These are phyloP conservation scores for Sequoia sempervirens DNA, from an alignment of 75 land plant genomes.

Conservation along the genomic window DNA sequence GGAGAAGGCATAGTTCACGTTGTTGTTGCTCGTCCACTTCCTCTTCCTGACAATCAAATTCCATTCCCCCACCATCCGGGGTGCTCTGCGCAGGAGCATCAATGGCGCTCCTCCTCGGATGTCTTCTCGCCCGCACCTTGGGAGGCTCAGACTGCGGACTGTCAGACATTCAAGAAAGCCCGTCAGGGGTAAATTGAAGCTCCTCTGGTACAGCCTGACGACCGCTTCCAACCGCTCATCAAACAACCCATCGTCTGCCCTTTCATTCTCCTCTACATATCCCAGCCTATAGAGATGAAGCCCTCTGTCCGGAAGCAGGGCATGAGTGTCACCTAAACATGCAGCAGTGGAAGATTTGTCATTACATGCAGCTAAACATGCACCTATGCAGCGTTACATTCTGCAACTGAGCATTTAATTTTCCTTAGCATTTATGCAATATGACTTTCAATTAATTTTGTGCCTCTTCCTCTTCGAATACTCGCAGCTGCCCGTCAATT, in stretches of 20 bases:
- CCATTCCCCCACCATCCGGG: neutral
- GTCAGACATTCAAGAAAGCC: constrained; percentile 16
- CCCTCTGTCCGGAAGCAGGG: constrained; percentile 9
- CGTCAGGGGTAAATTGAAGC: constrained; percentile 15
- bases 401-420: no score
- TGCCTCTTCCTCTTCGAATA: no score
- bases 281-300: constrained; percentile 13
- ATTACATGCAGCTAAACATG: no score
- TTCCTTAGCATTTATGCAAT: no score
- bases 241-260: neutral
- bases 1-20: constrained; percentile 13
- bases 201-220: constrained; percentile 15
- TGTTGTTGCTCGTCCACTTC: neutral
- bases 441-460: no score
- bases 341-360: no score
- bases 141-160: constrained; percentile 1
- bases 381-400: no score
- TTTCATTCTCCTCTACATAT: constrained; percentile 9
- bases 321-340: constrained; percentile 10
- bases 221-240: constrained; percentile 7
- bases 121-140: constrained; percentile 31
- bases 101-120: constrained; percentile 9
- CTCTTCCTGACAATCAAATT: neutral
- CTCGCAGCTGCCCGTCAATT: no score
- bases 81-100: neutral